These are phyloP conservation scores for Corinectria fuckeliana DNA, from an alignment of 2,329 filamentous ascomycete genomes.

Conservation along the genomic window DNA sequence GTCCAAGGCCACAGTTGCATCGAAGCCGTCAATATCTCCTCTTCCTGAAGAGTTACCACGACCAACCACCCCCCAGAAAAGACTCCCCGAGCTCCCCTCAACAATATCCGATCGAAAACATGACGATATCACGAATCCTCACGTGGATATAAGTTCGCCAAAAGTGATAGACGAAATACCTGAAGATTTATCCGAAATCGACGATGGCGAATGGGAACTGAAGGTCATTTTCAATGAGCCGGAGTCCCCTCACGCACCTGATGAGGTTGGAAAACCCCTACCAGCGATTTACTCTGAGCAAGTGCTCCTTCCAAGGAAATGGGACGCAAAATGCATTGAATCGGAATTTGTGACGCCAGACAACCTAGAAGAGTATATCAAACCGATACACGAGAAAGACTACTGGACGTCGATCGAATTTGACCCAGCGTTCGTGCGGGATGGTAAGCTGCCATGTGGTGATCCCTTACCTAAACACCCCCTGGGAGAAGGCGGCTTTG, in stretches of 20 bases:
- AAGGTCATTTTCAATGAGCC: constrained; percentile 47
- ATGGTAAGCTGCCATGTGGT: constrained; percentile 33
- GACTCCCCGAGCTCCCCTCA: constrained; percentile 13
- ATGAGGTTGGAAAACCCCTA: constrained; percentile 56
- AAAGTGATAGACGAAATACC: constrained; percentile 14
- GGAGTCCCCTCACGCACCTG: constrained; percentile 45
- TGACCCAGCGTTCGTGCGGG: constrained; percentile 51
- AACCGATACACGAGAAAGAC: constrained; percentile 48
- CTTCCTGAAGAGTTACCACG: constrained; percentile 40
- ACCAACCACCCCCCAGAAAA: neutral
- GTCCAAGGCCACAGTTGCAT: constrained; percentile 9
- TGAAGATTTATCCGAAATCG: constrained; percentile 32
- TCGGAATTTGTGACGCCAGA: constrained; percentile 53
- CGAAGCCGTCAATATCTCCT: constrained; percentile 29
- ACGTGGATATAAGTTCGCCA: constrained; percentile 4
- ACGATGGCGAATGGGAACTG: constrained; percentile 49
- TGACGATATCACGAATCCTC: constrained; percentile 13
- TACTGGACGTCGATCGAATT: constrained; percentile 49
- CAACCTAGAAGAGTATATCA: constrained; percentile 51
- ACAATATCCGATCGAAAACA: constrained; percentile 15
- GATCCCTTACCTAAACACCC: constrained; percentile 26
- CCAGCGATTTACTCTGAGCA: constrained; percentile 51
- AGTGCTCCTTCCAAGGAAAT: constrained; percentile 53
- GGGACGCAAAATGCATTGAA: constrained; percentile 51
- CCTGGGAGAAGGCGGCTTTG: constrained; percentile 5